These are phyloP conservation scores for Babesia bigemina DNA, from an alignment of 169 alveolate genomes.

Conservation along the genomic window DNA sequence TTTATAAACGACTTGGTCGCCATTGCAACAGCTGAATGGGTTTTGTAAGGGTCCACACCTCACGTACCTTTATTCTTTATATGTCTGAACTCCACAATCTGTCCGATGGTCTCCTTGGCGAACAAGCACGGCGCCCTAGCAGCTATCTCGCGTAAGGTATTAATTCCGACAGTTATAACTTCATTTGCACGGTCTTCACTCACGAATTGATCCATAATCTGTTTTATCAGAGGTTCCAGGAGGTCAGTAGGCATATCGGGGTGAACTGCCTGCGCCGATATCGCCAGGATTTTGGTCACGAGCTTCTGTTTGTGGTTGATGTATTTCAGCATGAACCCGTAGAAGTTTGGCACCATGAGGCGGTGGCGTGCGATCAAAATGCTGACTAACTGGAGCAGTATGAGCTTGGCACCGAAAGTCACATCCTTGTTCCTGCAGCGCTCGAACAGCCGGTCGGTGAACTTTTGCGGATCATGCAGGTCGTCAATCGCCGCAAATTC, in stretches of 20 bases:
- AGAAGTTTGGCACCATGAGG: conserved; percentile 55
- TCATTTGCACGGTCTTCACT: conserved; percentile 57
- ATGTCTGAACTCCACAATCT: conserved; percentile 77
- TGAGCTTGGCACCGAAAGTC: conserved; percentile 28
- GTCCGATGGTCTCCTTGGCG: conserved; percentile 73
- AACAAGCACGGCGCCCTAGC: conserved; percentile 84
- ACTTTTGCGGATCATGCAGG: conserved; percentile 41
- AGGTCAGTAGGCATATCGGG: conserved; percentile 84
- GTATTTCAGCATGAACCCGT: conserved; percentile 64
- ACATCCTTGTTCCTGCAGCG: conserved; percentile 37
- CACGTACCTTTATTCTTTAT: conserved; percentile 77
- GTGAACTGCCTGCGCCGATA: conserved; percentile 87
- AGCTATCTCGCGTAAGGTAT: conserved; percentile 80
- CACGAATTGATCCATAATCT: conserved; percentile 41
- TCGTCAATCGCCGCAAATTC: conserved; percentile 44
- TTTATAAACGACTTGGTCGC: conserved; percentile 86
- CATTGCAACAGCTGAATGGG: conserved; percentile 74
- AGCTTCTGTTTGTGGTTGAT: conserved; percentile 84
- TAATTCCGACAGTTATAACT: conserved; percentile 55
- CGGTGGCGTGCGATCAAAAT: conserved; percentile 40
- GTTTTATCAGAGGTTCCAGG: conserved; percentile 78
- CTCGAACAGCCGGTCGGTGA: conserved; percentile 44
- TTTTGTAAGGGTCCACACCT: neutral
- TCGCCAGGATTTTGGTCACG: conserved; percentile 83
- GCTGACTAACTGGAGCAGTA: conserved; percentile 47